Conservation (phyloP, 345 rosid genomes). For the Syzygium oleosum region DNA sequence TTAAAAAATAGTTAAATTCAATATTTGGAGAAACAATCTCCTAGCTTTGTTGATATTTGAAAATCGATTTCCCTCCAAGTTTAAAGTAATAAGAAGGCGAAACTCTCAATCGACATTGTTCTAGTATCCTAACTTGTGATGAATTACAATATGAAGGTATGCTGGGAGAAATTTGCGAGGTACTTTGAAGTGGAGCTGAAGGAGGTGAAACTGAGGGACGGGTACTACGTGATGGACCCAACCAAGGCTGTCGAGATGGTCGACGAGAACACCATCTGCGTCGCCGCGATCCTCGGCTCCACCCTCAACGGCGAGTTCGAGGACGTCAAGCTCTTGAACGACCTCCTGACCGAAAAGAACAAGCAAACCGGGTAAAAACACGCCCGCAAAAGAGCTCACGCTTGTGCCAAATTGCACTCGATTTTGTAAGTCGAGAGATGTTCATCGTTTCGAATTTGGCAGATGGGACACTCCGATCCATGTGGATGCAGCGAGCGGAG, state of each 20-base stretch:
- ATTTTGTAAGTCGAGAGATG: not conserved
- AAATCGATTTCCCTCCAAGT: not conserved
- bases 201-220: conserved; percentile 40
- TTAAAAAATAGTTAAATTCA: no score
- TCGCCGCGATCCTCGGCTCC: conserved; percentile 46
- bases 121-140: not conserved
- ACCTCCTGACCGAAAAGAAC: conserved; percentile 24
- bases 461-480: conserved; percentile 60
- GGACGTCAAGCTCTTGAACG: conserved; percentile 39
- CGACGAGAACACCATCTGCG: conserved; percentile 49
- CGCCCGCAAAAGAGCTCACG: no score
- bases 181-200: conserved; percentile 48
- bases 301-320: conserved; percentile 51
- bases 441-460: not conserved
- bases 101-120: not conserved
- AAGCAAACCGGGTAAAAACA: conserved; percentile 20
- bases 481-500: conserved; percentile 59
- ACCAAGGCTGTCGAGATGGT: conserved; percentile 40
- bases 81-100: not conserved
- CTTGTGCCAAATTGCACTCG: not conserved
- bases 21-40: not conserved
- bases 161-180: conserved; percentile 58
- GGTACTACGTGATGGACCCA: conserved; percentile 51
- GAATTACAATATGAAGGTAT: conserved; percentile 13
- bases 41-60: not conserved